Conservation (phyloP, 768 basidiomycete species). For the Lyophyllum atratum region DNA sequence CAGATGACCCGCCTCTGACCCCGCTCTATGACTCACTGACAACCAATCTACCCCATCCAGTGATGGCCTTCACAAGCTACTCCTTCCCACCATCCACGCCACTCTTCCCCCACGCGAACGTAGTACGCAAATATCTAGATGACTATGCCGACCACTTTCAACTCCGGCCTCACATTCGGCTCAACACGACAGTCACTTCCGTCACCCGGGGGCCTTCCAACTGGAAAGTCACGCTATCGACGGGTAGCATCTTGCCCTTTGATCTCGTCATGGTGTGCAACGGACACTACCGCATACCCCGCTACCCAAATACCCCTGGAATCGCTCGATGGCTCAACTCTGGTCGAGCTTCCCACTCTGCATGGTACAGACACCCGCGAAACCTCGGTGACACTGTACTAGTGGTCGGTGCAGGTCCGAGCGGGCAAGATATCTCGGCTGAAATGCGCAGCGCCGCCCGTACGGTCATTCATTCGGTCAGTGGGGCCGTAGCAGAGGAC, state of each 20-base stretch:
- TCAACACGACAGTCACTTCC: constrained; percentile 57
- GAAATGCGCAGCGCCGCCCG: constrained; percentile 51
- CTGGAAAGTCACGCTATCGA: constrained; percentile 53
- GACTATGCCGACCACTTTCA: constrained; percentile 64
- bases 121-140: constrained; percentile 70
- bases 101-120: constrained; percentile 62
- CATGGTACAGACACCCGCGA: constrained; percentile 62
- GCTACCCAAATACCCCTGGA: constrained; percentile 62
- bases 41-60: constrained; percentile 79
- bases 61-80: constrained; percentile 70
- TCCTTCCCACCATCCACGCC: constrained; percentile 72
- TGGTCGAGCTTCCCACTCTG: constrained; percentile 62
- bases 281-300: constrained; percentile 71
- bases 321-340: constrained; percentile 55
- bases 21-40: constrained; percentile 80
- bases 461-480: constrained; percentile 58
- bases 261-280: constrained; percentile 77
- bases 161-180: constrained; percentile 60
- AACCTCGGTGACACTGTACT: constrained; percentile 45
- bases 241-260: constrained; percentile 38
- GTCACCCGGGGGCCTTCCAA: constrained; percentile 39
- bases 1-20: constrained; percentile 56
- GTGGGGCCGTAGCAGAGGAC: constrained; percentile 33
- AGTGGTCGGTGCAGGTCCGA: constrained; percentile 59
- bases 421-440: constrained; percentile 64